These are phyloP conservation scores for Russula virescens DNA, from an alignment of 768 basidiomycete species.

Conservation along the genomic window DNA sequence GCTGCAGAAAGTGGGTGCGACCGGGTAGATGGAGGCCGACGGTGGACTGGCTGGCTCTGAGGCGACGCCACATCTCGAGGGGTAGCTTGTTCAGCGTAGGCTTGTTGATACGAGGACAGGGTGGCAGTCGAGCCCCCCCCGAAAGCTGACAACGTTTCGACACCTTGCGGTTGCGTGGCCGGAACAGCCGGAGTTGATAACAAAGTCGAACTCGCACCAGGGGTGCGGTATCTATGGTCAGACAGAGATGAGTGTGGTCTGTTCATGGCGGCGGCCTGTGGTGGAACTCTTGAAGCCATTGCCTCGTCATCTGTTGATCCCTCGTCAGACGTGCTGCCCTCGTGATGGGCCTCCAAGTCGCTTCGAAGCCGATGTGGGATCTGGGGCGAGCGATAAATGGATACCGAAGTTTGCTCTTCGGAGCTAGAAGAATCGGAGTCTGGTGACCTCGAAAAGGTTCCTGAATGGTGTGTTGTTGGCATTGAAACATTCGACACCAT, in stretches of 20 bases:
- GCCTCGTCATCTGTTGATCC: conserved; percentile 24
- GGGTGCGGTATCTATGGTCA: conserved; percentile 73
- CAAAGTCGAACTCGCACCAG: conserved; percentile 55
- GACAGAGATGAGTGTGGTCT: conserved; percentile 77
- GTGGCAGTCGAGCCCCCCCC: conserved; percentile 39
- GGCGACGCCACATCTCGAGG: neutral
- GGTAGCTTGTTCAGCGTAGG: conserved; percentile 27
- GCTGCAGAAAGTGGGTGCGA: conserved; percentile 21
- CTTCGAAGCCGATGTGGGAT: conserved; percentile 14
- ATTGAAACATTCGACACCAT: neutral
- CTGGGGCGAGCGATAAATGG: conserved; percentile 20
- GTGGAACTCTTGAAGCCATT: conserved; percentile 26
- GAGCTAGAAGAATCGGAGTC: conserved; percentile 63
- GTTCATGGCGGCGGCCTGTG: conserved; percentile 26
- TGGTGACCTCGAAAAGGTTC: conserved; percentile 42
- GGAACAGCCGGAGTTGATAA: conserved; percentile 52
- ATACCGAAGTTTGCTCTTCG: conserved; percentile 32
- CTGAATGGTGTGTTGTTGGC: conserved; percentile 25
- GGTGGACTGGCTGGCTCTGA: conserved; percentile 1
- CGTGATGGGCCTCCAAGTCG: conserved; percentile 22
- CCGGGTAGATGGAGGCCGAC: conserved; percentile 21
- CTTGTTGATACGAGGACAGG: conserved; percentile 35
- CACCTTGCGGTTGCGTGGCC: conserved; percentile 60
- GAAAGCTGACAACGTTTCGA: conserved; percentile 72
- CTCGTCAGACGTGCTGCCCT: conserved; percentile 22